These are phyloP conservation scores for Mangifera indica DNA, from an alignment of 345 rosid species.

Conservation along the genomic window DNA sequence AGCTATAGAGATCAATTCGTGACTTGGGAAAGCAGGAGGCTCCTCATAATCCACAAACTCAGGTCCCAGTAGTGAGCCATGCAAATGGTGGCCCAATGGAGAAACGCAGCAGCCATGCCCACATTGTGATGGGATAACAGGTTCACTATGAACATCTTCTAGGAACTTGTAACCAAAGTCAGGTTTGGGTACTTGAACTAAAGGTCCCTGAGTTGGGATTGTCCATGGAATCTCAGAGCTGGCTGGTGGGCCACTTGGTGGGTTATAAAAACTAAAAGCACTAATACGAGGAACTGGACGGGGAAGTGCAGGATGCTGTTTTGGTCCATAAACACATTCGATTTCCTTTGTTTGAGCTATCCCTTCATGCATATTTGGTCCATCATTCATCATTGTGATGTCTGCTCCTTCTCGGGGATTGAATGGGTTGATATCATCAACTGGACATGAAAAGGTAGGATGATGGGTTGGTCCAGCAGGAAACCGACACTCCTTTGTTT, in stretches of 20 bases:
- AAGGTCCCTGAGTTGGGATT: slow-evolving; percentile 51
- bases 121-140: slow-evolving; percentile 54
- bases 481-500: slow-evolving; percentile 5
- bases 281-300: slow-evolving; percentile 64
- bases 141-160: slow-evolving; percentile 52
- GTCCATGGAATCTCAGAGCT: slow-evolving; percentile 30
- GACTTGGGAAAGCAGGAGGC: slow-evolving; percentile 49
- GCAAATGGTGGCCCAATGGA: slow-evolving; percentile 27
- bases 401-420: slow-evolving; percentile 32
- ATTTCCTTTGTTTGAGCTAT: slow-evolving; percentile 26
- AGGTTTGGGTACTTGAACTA: slow-evolving; percentile 51
- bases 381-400: slow-evolving; percentile 37
- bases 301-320: slow-evolving; percentile 28
- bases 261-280: slow-evolving; percentile 66
- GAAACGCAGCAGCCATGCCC: slow-evolving; percentile 69
- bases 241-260: slow-evolving; percentile 31
- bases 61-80: slow-evolving; percentile 62
- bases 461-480: not conserved
- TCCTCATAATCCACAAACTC: slow-evolving; percentile 84
- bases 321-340: slow-evolving; percentile 26
- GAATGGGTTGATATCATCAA: slow-evolving; percentile 20
- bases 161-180: slow-evolving; percentile 50
- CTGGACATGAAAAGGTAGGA: slow-evolving; percentile 10
- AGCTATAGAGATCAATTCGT: slow-evolving; percentile 71
- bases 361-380: slow-evolving; percentile 27